Evolutionary conservation across 2,329 filamentous ascomycete species (phyloP).

Genomic region (Claviceps digitariae): DNA sequence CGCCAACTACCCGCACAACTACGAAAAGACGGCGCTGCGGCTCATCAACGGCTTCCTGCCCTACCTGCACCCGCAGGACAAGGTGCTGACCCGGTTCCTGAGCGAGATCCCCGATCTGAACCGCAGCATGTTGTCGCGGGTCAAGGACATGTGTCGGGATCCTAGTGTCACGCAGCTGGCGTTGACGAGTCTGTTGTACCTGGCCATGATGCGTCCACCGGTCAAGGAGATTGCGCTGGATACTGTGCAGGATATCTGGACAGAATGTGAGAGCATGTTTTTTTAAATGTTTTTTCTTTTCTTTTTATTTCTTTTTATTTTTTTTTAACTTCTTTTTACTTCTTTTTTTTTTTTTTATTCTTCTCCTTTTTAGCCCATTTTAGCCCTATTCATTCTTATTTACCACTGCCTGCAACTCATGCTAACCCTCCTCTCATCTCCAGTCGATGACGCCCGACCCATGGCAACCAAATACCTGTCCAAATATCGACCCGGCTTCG

Average conservation of each 20-base stretch:
- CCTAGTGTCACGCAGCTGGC: conserved; percentile 51
- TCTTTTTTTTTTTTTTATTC: neutral
- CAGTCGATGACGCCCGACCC: conserved; percentile 49
- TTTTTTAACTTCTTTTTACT: neutral
- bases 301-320: neutral
- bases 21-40: conserved; percentile 64
- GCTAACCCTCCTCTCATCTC: neutral
- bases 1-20: conserved; percentile 46
- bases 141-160: conserved; percentile 54
- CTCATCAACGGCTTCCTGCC: conserved; percentile 82
- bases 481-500: conserved; percentile 45
- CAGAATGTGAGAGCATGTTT: conserved; percentile 40
- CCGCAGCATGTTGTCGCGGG: conserved; percentile 54
- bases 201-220: conserved; percentile 55
- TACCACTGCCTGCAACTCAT: neutral
- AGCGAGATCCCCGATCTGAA: conserved; percentile 81
- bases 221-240: conserved; percentile 49
- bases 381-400: neutral
- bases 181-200: conserved; percentile 50
- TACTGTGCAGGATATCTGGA: conserved; percentile 53
- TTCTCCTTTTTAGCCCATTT: neutral
- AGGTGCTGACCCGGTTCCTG: conserved; percentile 77
- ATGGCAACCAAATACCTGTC: conserved; percentile 49
- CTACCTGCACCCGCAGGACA: conserved; percentile 84
- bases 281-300: no score